Percentiles rank a stretch among this genome's conserved stretches.
phyloP scores from a whole-genome alignment of 177 flowering plant species.

The Telopea speciosissima region DNA sequence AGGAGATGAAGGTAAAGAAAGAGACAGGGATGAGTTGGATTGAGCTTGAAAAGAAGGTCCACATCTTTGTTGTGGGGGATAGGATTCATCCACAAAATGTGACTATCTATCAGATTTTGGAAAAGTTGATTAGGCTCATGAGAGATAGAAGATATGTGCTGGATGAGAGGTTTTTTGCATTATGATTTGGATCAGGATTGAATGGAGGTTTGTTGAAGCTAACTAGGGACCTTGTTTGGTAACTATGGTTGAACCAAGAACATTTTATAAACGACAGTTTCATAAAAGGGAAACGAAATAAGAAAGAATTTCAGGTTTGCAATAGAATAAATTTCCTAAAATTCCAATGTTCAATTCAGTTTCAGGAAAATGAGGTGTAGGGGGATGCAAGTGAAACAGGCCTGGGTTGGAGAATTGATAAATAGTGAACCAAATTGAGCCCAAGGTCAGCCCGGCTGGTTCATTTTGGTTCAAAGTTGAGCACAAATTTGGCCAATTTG shows the following conservation, averaged over 20 bases:
- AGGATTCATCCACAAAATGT: slow-evolving; percentile 48
- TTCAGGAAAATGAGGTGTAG: not conserved
- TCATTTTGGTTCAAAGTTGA: too few species aligned
- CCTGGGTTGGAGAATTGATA: too few species aligned
- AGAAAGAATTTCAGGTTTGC: not conserved
- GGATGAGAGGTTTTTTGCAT: slow-evolving; percentile 36
- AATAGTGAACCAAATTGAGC: too few species aligned
- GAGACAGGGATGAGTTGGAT: slow-evolving; percentile 85
- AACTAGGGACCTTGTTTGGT: too few species aligned
- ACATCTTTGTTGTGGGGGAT: slow-evolving; percentile 72
- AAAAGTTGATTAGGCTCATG: slow-evolving; percentile 41
- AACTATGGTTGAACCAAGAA: not conserved
- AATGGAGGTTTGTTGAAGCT: not conserved
- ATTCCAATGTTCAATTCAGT: not conserved
- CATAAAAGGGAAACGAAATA: not conserved
- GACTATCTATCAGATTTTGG: slow-evolving; percentile 40
- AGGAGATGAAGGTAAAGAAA: slow-evolving; percentile 60
- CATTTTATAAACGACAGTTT: too few species aligned
- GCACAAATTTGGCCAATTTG: too few species aligned
- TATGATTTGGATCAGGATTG: slow-evolving; percentile 9
- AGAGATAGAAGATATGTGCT: slow-evolving; percentile 61
- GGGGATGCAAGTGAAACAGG: not conserved
- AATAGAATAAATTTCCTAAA: not conserved
- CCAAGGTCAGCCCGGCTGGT: too few species aligned
- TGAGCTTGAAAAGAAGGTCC: slow-evolving; percentile 65